Base-by-base conservation (phyloP, 768 basidiomycete species). In the Nidula microcarpa region DNA sequence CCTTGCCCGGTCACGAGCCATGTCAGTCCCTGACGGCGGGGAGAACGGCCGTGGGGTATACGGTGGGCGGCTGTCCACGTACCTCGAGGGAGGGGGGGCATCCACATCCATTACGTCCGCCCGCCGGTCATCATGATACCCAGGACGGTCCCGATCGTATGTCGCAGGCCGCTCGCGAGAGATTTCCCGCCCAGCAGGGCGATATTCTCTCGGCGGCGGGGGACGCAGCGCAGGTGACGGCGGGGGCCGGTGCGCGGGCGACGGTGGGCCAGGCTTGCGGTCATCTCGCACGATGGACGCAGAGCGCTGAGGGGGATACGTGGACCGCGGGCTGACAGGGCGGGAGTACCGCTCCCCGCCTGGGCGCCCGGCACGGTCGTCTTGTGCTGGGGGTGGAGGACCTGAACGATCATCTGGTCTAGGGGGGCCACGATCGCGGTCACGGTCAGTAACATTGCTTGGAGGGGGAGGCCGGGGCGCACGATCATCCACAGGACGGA, bases 31-130 rank as follows among this genome's bases (percentile, higher is more conserved):
- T 8, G 49, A 36, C 6, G 49, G 36, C 11, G 49, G 49, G 11
- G 49, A 17, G 23, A 41, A 41, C 7, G 17, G 49, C 7, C 9
- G 44, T 11, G 10, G 8, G 6, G 8, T 16, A 39, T 50, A 50
- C 14, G 47, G 32, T 6, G 34, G 33, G 10, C 49, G 49, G 23
- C n/a, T 41, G 23, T 50, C 49, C 36, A 14, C 7, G 49, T 32
- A 49, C 11, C 49, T 23, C 8, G 11, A 6, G n/a, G 8, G n/a
- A 17, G 9, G 23, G 30, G 49, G 37, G 14, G 9, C 49, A 50
- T 50, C 49, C 9, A 50, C 34, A 36, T 50, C 49, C 49, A 50
- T 50, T 9, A 36, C 37, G 41, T 50, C 49, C 6, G 34, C 32
- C 49, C 18, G 48, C 33, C 48, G 11, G 33, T 33, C 16, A 34